Evolutionary conservation across 805 yeast species (phyloP), one percentile per base, ranked within the genome.

Genomic region (Candida tibetensis): DNA sequence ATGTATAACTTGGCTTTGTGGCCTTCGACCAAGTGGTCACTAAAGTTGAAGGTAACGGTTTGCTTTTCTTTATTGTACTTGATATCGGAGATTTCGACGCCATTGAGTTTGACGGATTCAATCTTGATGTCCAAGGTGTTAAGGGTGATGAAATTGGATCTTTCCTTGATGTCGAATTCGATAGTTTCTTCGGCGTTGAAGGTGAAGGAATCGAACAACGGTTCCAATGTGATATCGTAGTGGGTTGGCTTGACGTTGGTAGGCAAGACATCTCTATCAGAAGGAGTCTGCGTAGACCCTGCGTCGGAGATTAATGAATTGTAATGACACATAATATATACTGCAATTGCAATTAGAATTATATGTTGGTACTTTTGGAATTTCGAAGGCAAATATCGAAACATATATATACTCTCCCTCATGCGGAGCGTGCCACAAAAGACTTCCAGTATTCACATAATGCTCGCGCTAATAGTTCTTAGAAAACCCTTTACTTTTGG

Each of bases 41-140:
- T 54, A 39, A 67, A 59, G 8, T 58, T 52, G 46, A 71, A 73
- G n/a, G 69, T 59, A 28, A 60, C 62, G 22, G 69, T 58, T 41
- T 67, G 69, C 33, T 57, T 52, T 4, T 74, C 75, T 14, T 61
- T 61, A 36, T 62, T 62, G 38, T 50, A 60, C 16, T 51, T 34
- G 45, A 61, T 53, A 15, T 49, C 47, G 5, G 53, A 28, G 19
- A 54, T 50, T 17, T 36, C 42, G n/a, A 38, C 36, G 39, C 58
- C 65, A 40, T 65, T 53, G 45, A 68, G 49, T 35, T 54, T 58
- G 13, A 78, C 82, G 25, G 67, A 57, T 43, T 74, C 73, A 48
- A 83, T 68, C 9, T 78, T 83, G 43, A 85, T 72, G 32, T 87
- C 95, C 16, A 79, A 49, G 15, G 77, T 56, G 67, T 87, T 85